phyloP scores from a whole-genome alignment of 2,329 filamentous ascomycete genomes.

The Clonostachys solani region DNA sequence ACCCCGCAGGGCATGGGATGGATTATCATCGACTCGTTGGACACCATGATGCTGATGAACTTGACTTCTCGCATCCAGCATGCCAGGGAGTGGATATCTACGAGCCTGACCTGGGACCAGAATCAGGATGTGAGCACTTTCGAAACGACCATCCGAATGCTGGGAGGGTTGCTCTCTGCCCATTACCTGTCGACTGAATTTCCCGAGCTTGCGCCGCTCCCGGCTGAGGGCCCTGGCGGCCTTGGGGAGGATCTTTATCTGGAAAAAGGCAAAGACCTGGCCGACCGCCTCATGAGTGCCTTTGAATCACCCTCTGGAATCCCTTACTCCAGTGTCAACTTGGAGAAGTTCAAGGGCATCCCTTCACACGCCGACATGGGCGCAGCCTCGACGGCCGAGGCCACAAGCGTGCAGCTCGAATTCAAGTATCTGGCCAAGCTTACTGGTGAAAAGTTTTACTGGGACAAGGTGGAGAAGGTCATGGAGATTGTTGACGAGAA shows the following conservation, averaged over 20 bases:
- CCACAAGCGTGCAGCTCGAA: conserved; percentile 87
- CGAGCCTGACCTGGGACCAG: conserved; percentile 79
- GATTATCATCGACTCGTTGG: conserved; percentile 95
- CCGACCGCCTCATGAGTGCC: conserved; percentile 79
- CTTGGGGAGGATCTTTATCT: conserved; percentile 88
- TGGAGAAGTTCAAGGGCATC: conserved; percentile 72
- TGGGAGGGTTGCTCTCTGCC: conserved; percentile 86
- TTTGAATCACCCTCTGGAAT: conserved; percentile 86
- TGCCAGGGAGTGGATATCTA: conserved; percentile 84
- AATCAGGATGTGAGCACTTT: conserved; percentile 96
- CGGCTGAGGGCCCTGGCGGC: conserved; percentile 66
- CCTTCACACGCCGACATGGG: conserved; percentile 80
- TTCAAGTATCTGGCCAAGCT: conserved; percentile 96
- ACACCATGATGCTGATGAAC: conserved; percentile 99
- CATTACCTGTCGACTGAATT: conserved; percentile 89
- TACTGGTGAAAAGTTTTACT: conserved; percentile 88
- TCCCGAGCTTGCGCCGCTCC: conserved; percentile 71
- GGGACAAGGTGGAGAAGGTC: conserved; percentile 86
- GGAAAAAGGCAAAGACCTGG: conserved; percentile 91
- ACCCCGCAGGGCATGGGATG: conserved; percentile 85
- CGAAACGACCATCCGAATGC: conserved; percentile 96
- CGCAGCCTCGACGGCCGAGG: conserved; percentile 90
- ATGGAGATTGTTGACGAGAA: conserved; percentile 90
- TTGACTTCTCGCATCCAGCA: conserved; percentile 79
- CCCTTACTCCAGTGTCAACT: conserved; percentile 85